Evolutionary conservation across 2,329 filamentous ascomycete species (phyloP), one percentile per base, ranked within the genome.

Genomic region (Sphaceloma murrayae): DNA sequence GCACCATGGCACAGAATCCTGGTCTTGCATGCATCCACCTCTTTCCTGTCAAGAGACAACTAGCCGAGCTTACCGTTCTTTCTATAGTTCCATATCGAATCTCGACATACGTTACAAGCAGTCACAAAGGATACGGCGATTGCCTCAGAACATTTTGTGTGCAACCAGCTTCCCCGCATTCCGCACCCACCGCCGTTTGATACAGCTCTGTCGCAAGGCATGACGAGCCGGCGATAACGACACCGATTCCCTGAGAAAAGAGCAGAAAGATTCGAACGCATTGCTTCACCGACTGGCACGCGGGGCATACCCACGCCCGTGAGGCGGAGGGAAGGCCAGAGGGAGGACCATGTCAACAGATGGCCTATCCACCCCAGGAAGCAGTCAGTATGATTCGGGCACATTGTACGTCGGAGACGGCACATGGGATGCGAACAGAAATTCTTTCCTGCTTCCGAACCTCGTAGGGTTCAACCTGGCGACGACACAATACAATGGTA

Each of bases 401-500:
- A 84, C 78, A n/a, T 69, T 88, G 71, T 72, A 69, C 45, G 83
- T 89, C 11, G 84, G 84, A 50, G 85, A 89, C 59, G 85, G 85
- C 16, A 89, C 85, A 24, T 91, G 85, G 84, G 81, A 88, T 56
- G 80, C 81, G 46, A 70, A 73, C 48, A 80, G 80, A 58, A 85
- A 88, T 57, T 78, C 75, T 13, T 91, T 89, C 59, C 66, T 91
- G 44, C 66, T 91, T 42, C 85, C 85, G 26, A 87, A 87, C 56
- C 66, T 91, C 34, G 69, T 80, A 54, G 83, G 82, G 6, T 64
- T 85, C 51, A 85, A 87, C 58, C 85, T 85, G 60, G 81, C 80
- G 39, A 88, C 84, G 4, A 88, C 85, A 78, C 78, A 74, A 59
- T 87, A 86, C 65, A 91, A 91, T 73, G 85, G 82, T 85, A 66